A percentile compares a stretch with the other conserved stretches of the same genome.
phyloP scores from a whole-genome alignment of 164 flowering plant species.

The Akebia trifoliata region DNA sequence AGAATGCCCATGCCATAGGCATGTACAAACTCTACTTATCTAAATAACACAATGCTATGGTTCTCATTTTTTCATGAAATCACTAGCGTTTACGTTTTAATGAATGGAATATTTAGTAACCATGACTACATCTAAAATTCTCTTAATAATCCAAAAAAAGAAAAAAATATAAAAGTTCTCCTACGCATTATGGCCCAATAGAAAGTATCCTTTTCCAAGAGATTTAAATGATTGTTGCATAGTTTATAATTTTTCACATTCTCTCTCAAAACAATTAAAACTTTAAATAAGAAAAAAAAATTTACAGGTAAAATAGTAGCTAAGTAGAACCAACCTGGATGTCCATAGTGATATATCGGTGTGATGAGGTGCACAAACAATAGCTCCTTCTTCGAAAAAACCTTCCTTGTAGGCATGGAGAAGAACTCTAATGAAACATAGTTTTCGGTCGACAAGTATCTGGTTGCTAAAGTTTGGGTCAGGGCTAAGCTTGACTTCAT shows the following conservation, averaged over 20 bases:
- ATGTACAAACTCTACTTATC: too few species aligned
- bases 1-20: too few species aligned
- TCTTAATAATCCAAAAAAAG: too few species aligned
- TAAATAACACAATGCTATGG: too few species aligned
- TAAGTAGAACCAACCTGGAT: constrained; percentile 41
- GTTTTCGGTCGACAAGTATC: constrained; percentile 18
- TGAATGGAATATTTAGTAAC: too few species aligned
- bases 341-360: constrained; percentile 51
- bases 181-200: too few species aligned
- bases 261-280: not conserved
- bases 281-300: not conserved
- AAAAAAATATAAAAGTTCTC: too few species aligned
- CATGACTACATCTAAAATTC: too few species aligned
- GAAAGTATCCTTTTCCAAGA: not conserved
- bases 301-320: not conserved
- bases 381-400: constrained; percentile 80
- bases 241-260: not conserved
- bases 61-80: too few species aligned
- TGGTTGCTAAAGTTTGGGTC: constrained; percentile 10
- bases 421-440: constrained; percentile 62
- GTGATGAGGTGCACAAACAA: constrained; percentile 68
- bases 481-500: constrained; percentile 23
- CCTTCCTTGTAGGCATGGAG: constrained; percentile 74
- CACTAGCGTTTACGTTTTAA: too few species aligned
- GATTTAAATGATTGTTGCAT: too few species aligned